phyloP scores from a whole-genome alignment of 495 filamentous ascomycete genomes.

The Astrothelium subdiscretum region DNA sequence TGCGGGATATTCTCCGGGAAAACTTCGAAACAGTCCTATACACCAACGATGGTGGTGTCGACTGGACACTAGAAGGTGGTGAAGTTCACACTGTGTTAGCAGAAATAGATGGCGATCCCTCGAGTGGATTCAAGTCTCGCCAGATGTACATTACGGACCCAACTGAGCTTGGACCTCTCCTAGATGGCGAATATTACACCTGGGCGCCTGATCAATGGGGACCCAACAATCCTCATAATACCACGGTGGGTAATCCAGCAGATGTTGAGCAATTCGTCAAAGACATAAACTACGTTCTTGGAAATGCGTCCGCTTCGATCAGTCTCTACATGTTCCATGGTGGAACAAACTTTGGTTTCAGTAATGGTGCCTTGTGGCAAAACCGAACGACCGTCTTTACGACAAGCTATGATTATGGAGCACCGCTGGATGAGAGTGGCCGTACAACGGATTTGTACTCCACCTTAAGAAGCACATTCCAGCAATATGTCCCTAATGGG shows the following conservation, averaged over 20 bases:
- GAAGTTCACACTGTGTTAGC: slow-evolving; percentile 32
- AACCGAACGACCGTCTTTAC: slow-evolving; percentile 27
- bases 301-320: slow-evolving; percentile 17
- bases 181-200: slow-evolving; percentile 39
- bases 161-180: slow-evolving; percentile 31
- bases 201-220: slow-evolving; percentile 22
- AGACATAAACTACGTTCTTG: slow-evolving; percentile 32
- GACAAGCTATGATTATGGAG: slow-evolving; percentile 39
- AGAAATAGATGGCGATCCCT: slow-evolving; percentile 35
- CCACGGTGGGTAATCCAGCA: not conserved
- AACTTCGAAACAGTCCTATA: slow-evolving; percentile 34
- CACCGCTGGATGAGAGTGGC: slow-evolving; percentile 38
- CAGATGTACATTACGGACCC: slow-evolving; percentile 30
- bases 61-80: slow-evolving; percentile 32
- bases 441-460: slow-evolving; percentile 33
- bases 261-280: slow-evolving; percentile 14
- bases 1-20: slow-evolving; percentile 28
- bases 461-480: slow-evolving; percentile 28
- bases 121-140: slow-evolving; percentile 29
- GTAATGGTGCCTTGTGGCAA: slow-evolving; percentile 35
- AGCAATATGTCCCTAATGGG: slow-evolving; percentile 23
- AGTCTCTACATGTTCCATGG: slow-evolving; percentile 41
- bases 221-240: slow-evolving; percentile 6
- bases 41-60: slow-evolving; percentile 35
- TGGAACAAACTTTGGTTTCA: slow-evolving; percentile 36